Conservation (phyloP, 768 basidiomycete species). For the Termitomyces sp. region DNA sequence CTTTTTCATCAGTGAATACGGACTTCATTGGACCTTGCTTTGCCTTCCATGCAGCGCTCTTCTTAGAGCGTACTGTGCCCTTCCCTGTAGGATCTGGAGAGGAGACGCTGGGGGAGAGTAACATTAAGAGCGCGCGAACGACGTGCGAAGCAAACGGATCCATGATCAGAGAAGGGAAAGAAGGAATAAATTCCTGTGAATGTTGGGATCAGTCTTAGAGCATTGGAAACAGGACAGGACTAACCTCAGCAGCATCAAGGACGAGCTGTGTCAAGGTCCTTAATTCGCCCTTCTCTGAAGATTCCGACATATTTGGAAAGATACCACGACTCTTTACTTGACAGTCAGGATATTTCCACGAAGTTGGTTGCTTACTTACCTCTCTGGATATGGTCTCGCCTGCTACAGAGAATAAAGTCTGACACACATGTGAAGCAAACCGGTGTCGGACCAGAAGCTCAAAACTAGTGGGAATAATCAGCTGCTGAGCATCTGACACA, state of each 20-base stretch:
- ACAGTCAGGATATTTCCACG: neutral
- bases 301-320: constrained; percentile 42
- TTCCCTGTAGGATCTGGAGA: constrained; percentile 31
- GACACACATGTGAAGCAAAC: constrained; percentile 94
- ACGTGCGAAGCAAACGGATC: constrained; percentile 93
- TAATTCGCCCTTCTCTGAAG: constrained; percentile 60
- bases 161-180: constrained; percentile 63
- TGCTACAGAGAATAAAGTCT: constrained; percentile 77
- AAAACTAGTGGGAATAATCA: constrained; percentile 39
- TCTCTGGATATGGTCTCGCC: constrained; percentile 65
- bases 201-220: neutral
- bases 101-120: constrained; percentile 65
- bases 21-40: constrained; percentile 81
- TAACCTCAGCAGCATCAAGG: constrained; percentile 61
- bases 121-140: constrained; percentile 70
- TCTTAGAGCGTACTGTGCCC: constrained; percentile 72
- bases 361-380: constrained; percentile 31
- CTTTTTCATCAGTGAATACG: constrained; percentile 52
- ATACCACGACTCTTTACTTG: constrained; percentile 48
- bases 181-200: constrained; percentile 65
- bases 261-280: constrained; percentile 61
- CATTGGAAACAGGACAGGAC: constrained; percentile 16
- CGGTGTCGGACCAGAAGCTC: constrained; percentile 68
- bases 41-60: constrained; percentile 78
- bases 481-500: neutral